phyloP scores from a whole-genome alignment of 768 basidiomycete species.

The Omphalotus guepiniiformis region DNA sequence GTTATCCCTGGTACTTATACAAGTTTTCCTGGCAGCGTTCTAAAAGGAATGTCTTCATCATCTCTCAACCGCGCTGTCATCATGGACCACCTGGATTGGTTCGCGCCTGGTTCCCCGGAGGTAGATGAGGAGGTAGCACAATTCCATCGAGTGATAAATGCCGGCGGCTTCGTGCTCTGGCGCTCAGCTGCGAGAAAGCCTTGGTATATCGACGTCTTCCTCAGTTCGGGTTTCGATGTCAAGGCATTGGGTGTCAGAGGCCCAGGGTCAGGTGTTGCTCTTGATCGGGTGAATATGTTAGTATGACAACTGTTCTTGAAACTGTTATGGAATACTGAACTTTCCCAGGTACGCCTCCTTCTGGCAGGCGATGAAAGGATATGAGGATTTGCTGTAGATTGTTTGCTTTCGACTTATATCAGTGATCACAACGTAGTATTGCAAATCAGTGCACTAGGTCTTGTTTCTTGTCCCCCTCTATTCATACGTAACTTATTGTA shows the following conservation, averaged over 20 bases:
- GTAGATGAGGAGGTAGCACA: slow-evolving; percentile 43
- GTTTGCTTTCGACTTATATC: too few species aligned
- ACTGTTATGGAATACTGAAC: not conserved
- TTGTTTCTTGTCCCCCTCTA: too few species aligned
- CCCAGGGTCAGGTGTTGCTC: not conserved
- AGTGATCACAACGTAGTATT: too few species aligned
- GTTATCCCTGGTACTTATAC: not conserved
- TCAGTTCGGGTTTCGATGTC: not conserved
- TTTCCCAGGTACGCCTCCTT: slow-evolving; percentile 5
- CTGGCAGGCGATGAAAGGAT: slow-evolving; percentile 1
- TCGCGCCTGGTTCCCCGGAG: slow-evolving; percentile 35
- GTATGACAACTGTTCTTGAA: not conserved
- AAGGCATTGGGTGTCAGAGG: not conserved
- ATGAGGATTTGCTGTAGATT: too few species aligned
- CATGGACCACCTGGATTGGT: slow-evolving; percentile 58
- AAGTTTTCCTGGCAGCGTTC: slow-evolving; percentile 1
- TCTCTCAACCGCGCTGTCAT: slow-evolving; percentile 51
- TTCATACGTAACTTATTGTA: too few species aligned
- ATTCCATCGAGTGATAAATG: slow-evolving; percentile 39
- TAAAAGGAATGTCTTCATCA: slow-evolving; percentile 30
- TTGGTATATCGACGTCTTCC: slow-evolving; percentile 50
- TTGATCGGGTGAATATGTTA: slow-evolving; percentile 7
- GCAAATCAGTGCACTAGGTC: too few species aligned
- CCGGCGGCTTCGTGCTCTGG: slow-evolving; percentile 52
- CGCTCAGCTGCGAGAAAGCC: slow-evolving; percentile 48